These are phyloP conservation scores for Collybia sp. DNA, from an alignment of 768 basidiomycete species.

Conservation along the genomic window DNA sequence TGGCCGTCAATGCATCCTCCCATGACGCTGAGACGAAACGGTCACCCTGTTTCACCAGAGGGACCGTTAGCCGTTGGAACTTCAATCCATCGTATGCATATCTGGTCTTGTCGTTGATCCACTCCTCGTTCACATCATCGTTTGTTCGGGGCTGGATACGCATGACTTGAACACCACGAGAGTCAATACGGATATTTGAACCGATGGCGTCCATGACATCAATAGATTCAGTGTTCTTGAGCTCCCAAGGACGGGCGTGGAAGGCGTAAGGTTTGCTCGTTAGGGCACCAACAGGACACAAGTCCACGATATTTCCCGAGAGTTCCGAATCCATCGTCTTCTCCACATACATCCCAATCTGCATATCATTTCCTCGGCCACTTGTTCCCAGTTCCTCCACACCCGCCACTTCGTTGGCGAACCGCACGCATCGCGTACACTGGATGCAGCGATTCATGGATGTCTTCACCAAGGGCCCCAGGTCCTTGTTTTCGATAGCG, in stretches of 20 bases:
- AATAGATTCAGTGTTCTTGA: slow-evolving; percentile 96
- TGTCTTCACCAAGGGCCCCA: slow-evolving; percentile 97
- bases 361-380: slow-evolving; percentile 95
- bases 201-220: slow-evolving; percentile 96
- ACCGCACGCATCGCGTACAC: slow-evolving; percentile 98
- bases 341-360: slow-evolving; percentile 98
- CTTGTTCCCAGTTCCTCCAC: slow-evolving; percentile 97
- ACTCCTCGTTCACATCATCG: slow-evolving; percentile 98
- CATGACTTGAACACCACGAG: slow-evolving; percentile 95
- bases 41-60: slow-evolving; percentile 87
- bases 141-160: slow-evolving; percentile 94
- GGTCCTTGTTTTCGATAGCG: slow-evolving; percentile 96
- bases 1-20: slow-evolving; percentile 80
- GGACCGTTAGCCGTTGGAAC: slow-evolving; percentile 92
- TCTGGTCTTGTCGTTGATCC: slow-evolving; percentile 99
- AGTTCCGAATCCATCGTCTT: slow-evolving; percentile 97
- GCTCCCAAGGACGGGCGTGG: slow-evolving; percentile 96
- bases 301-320: slow-evolving; percentile 94
- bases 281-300: slow-evolving; percentile 97
- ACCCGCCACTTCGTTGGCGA: slow-evolving; percentile 98
- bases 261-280: slow-evolving; percentile 99
- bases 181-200: slow-evolving; percentile 95
- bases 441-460: slow-evolving; percentile 99
- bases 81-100: slow-evolving; percentile 94
- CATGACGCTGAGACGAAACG: slow-evolving; percentile 87